Base-by-base conservation (phyloP, 1,284 basidiomycete species). In the Porodaedalea pini region DNA sequence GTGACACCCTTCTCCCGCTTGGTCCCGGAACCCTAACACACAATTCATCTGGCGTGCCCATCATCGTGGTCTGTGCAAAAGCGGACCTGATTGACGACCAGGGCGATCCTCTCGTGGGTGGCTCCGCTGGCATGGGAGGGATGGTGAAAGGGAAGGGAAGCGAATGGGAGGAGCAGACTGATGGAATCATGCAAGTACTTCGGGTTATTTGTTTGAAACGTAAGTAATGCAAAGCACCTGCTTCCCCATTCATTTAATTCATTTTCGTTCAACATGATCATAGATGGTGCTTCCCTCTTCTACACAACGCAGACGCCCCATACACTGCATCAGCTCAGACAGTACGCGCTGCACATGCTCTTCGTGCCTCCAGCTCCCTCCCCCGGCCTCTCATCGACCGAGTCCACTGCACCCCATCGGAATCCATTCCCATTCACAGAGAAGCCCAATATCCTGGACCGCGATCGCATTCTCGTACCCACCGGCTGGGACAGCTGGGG, bases 401-500 rank as follows among this genome's bases (percentile, higher is more conserved):
- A 86, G 47, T 72, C 79, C 2, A 73, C 78, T 5, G 79, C 85
- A 19, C 83, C 79, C 21, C 75, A 74, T 41, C 81, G 84, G 43
- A 89, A 90, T 61, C 82, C 87, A 0, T 97, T 97, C 72, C 86
- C 91, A 0, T 98, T 98, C 72, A 73, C 79, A 2, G 83, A 92
- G 59, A 88, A 89, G 61, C 88, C 96, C 0, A 98, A 97, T 67
- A 90, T 92, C 0, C 78, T 98, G 25, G 96, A 99, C 68, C 82
- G 94, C 31, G 94, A 98, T 66, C 87, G 85, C 6, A 89, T 99
- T 49, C 81, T 97, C 48, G 86, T 99, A 0, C 97, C 96, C 1
- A 81, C 90, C 1, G 97, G 96, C 2, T 99, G 96, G 97, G 96
- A 99, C 70, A 92, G 89, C 62, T 98, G 92, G 90, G 94, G 94